Evolutionary conservation across 495 filamentous ascomycete genomes (phyloP).

Genomic region (Sphaerosporella brunnea): DNA sequence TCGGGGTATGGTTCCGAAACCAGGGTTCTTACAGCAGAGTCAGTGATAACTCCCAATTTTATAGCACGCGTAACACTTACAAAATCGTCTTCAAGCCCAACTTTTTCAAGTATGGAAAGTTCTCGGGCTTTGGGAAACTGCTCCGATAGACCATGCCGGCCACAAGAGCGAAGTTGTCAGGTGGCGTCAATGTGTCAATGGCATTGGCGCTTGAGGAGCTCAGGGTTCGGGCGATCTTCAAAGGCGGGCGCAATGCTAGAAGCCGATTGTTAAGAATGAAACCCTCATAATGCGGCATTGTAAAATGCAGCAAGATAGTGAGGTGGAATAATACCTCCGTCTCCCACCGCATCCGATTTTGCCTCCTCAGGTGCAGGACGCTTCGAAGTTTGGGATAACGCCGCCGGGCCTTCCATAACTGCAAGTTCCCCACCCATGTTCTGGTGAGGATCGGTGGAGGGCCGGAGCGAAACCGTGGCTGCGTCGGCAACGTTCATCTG

Average conservation of each 20-base stretch:
- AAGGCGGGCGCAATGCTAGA: background rate
- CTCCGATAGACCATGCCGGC: slow-evolving; percentile 46
- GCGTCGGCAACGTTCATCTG: background rate
- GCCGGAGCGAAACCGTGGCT: background rate
- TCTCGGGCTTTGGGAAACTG: slow-evolving; percentile 46
- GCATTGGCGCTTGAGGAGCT: slow-evolving; percentile 11
- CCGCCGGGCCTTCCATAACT: background rate
- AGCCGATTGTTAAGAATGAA: background rate
- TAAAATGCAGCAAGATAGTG: background rate
- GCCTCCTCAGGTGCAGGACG: background rate
- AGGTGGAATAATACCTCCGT: background rate
- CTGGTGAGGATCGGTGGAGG: background rate
- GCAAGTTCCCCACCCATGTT: background rate
- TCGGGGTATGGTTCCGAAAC: slow-evolving; percentile 47
- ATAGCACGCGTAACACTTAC: too few relatives aligned
- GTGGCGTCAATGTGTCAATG: slow-evolving; percentile 16
- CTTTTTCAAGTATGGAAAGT: slow-evolving; percentile 44
- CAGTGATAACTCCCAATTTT: too few relatives aligned
- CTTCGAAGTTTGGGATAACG: background rate
- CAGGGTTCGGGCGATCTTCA: background rate
- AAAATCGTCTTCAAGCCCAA: slow-evolving; percentile 58
- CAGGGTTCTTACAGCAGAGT: too few relatives aligned
- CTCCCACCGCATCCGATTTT: background rate
- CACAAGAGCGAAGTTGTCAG: slow-evolving; percentile 24
- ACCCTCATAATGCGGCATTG: background rate